A percentile compares a stretch with the other conserved stretches of the same genome.
phyloP scores from a whole-genome alignment of 345 rosid species.

The Cardamine resedifolia region DNA sequence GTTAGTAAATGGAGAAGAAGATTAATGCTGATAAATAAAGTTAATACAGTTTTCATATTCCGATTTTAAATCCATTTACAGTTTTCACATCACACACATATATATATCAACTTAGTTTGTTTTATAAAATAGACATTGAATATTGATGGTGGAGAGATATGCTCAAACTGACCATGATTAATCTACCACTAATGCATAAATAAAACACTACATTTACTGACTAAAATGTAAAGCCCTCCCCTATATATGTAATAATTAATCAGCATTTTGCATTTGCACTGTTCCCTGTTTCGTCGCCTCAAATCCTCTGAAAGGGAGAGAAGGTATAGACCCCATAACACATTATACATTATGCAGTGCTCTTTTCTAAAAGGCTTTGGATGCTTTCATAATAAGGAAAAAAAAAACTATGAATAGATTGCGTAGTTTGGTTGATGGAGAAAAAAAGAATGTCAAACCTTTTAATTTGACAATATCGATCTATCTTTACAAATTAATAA shows the following conservation, averaged over 20 bases:
- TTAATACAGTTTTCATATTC: neutral
- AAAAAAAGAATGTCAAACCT: constrained; percentile 42
- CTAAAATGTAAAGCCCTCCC: neutral
- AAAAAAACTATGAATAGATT: constrained; percentile 5
- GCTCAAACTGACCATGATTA: neutral
- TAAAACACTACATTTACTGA: neutral
- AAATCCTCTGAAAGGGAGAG: neutral
- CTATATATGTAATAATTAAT: neutral
- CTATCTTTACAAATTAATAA: constrained; percentile 34
- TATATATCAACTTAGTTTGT: neutral
- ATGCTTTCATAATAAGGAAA: constrained; percentile 35
- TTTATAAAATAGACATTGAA: neutral
- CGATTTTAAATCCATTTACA: neutral
- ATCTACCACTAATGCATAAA: neutral
- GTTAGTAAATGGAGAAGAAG: neutral
- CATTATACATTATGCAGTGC: constrained; percentile 9
- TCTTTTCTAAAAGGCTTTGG: constrained; percentile 32
- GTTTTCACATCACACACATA: too few species aligned
- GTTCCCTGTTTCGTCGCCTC: constrained; percentile 5
- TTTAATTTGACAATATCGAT: constrained; percentile 36
- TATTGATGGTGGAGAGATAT: neutral
- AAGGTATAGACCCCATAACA: constrained; percentile 6
- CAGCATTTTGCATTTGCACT: neutral
- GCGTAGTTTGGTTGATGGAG: constrained; percentile 21
- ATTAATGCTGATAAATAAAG: neutral